A percentile compares a stretch with the other conserved stretches of the same genome.
Conservation (phyloP, 345 rosid genomes). For the Rhodamnia argentea region DNA sequence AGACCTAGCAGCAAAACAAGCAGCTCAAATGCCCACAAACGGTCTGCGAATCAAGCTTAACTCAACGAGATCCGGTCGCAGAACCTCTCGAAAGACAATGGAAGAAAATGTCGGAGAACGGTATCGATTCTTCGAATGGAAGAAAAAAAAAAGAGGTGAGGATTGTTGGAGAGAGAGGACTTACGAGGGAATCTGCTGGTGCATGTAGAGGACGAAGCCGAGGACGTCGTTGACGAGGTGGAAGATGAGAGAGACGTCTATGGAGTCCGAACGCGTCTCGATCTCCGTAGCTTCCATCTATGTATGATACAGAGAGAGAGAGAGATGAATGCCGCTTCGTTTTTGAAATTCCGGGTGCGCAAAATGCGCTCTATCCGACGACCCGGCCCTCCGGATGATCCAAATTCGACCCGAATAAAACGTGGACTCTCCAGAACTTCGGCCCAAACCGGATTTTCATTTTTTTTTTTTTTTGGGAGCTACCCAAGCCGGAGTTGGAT, state of each 20-base stretch:
- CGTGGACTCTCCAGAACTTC: background rate
- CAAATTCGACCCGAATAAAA: background rate
- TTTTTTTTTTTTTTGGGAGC: too few relatives aligned
- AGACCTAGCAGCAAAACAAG: background rate
- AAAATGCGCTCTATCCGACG: background rate
- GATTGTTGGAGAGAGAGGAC: conserved; percentile 5
- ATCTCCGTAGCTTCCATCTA: conserved; percentile 32
- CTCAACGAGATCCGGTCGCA: background rate
- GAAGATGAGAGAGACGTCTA: conserved; percentile 39
- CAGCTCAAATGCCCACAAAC: background rate
- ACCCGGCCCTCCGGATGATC: background rate
- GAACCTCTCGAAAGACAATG: background rate
- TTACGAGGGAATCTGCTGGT: conserved; percentile 92
- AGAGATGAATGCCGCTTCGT: background rate
- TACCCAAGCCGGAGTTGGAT: too few relatives aligned
- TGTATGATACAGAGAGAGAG: background rate
- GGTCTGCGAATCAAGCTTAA: background rate
- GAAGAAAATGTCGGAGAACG: background rate
- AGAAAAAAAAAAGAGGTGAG: background rate
- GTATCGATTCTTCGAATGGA: background rate
- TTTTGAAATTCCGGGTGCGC: background rate
- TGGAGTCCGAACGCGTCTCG: conserved; percentile 29
- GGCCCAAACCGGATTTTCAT: background rate
- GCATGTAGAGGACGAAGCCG: conserved; percentile 87
- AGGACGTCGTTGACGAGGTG: conserved; percentile 53